These are phyloP conservation scores for Chlorella ohadii DNA, from an alignment of 139 green algal species.

Conservation along the genomic window DNA sequence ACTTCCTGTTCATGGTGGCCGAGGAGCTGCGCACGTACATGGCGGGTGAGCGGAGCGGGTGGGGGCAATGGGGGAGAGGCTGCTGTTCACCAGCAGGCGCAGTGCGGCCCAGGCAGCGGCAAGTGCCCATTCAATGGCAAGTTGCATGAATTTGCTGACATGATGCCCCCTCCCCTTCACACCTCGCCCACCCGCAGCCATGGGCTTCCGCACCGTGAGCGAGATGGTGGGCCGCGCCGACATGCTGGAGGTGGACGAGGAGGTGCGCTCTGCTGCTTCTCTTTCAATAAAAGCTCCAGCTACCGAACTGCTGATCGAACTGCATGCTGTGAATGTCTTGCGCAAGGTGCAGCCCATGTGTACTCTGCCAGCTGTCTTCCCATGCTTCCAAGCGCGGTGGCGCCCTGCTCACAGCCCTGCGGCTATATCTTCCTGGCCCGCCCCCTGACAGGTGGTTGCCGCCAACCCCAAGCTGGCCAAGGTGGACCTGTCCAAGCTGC, in stretches of 20 bases:
- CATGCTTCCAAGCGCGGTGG: too few relatives aligned
- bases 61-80: not conserved
- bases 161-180: too few relatives aligned
- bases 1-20: conserved; percentile 97
- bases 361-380: too few relatives aligned
- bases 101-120: too few relatives aligned
- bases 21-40: conserved; percentile 93
- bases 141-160: too few relatives aligned
- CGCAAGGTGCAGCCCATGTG: too few relatives aligned
- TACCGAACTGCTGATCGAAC: too few relatives aligned
- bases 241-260: conserved; percentile 76
- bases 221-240: conserved; percentile 95
- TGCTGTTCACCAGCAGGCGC: too few relatives aligned
- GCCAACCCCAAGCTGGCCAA: conserved; percentile 77
- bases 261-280: conserved; percentile 41
- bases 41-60: conserved; percentile 52
- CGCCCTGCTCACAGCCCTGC: too few relatives aligned
- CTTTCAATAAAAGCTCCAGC: too few relatives aligned
- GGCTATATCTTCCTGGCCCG: not conserved
- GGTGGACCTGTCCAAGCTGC: conserved; percentile 86
- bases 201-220: conserved; percentile 85
- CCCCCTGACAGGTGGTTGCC: conserved; percentile 24
- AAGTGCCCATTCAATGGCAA: too few relatives aligned
- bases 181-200: not conserved
- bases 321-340: too few relatives aligned